Evolutionary conservation across 2,329 filamentous ascomycete genomes (phyloP).

Genomic region (Pseudopyricularia cyperi): DNA sequence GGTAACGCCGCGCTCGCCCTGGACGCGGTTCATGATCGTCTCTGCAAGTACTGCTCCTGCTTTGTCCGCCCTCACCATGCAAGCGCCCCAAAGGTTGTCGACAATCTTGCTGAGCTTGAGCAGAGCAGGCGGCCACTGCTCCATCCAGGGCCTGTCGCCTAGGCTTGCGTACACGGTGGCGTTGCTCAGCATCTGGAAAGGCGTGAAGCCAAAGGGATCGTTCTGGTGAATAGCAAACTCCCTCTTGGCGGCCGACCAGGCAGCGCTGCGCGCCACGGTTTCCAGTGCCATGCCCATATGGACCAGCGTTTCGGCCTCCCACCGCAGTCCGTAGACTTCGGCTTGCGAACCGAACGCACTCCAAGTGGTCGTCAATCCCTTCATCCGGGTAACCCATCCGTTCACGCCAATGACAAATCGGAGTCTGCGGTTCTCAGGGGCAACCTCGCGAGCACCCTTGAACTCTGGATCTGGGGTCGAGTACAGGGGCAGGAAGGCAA

Average conservation of each 20-base stretch:
- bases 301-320: slow-evolving; percentile 65
- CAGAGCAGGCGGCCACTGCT: slow-evolving; percentile 51
- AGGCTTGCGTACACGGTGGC: neutral
- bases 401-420: slow-evolving; percentile 73
- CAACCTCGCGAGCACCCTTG: slow-evolving; percentile 35
- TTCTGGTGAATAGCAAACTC: slow-evolving; percentile 32
- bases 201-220: slow-evolving; percentile 17
- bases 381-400: slow-evolving; percentile 64
- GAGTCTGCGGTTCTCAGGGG: slow-evolving; percentile 51
- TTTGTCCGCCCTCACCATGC: slow-evolving; percentile 65
- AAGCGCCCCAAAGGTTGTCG: slow-evolving; percentile 71
- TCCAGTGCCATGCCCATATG: slow-evolving; percentile 70
- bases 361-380: slow-evolving; percentile 70
- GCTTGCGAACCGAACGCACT: slow-evolving; percentile 55
- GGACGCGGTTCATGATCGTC: slow-evolving; percentile 66
- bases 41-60: slow-evolving; percentile 62
- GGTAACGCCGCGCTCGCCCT: slow-evolving; percentile 70
- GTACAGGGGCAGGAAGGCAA: slow-evolving; percentile 68
- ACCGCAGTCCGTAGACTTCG: slow-evolving; percentile 74
- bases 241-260: slow-evolving; percentile 59
- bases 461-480: slow-evolving; percentile 28
- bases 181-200: slow-evolving; percentile 8
- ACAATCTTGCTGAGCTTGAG: slow-evolving; percentile 60
- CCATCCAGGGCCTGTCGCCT: slow-evolving; percentile 29
- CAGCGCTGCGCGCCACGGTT: slow-evolving; percentile 62